Evolutionary conservation across 495 filamentous ascomycete species (phyloP).

Genomic region (Neurospora tetraspora): DNA sequence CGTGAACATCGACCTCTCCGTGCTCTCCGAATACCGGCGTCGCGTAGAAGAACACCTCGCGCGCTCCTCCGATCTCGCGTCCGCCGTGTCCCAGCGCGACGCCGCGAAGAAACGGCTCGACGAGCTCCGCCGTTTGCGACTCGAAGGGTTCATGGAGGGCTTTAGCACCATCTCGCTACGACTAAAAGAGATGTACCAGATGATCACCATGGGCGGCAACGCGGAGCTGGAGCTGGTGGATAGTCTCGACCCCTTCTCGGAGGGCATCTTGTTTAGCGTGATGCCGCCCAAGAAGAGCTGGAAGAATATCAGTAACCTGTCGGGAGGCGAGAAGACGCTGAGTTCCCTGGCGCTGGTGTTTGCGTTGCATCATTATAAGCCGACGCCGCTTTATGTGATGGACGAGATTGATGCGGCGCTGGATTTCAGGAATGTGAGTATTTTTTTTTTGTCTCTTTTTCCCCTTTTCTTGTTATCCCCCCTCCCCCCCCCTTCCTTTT

Average conservation of each 20-base stretch:
- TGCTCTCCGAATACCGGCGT: slow-evolving; percentile 87
- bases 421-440: slow-evolving; percentile 90
- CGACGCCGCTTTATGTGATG: slow-evolving; percentile 97
- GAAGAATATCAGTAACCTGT: slow-evolving; percentile 55
- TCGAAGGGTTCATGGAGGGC: slow-evolving; percentile 98
- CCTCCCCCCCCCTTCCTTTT: not conserved
- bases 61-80: slow-evolving; percentile 67
- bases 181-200: slow-evolving; percentile 99
- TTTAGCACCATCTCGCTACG: slow-evolving; percentile 91
- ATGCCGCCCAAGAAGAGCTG: slow-evolving; percentile 99
- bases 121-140: slow-evolving; percentile 74
- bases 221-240: slow-evolving; percentile 96
- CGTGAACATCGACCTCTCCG: slow-evolving; percentile 77
- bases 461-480: not conserved
- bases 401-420: slow-evolving; percentile 97
- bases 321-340: slow-evolving; percentile 69
- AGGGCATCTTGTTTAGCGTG: slow-evolving; percentile 91
- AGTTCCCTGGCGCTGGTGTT: slow-evolving; percentile 92
- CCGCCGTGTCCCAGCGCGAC: slow-evolving; percentile 68
- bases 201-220: slow-evolving; percentile 99
- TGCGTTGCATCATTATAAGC: slow-evolving; percentile 95
- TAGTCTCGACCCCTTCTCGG: slow-evolving; percentile 88
- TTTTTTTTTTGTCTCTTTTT: slow-evolving; percentile 7
- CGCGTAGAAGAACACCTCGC: slow-evolving; percentile 78
- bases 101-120: slow-evolving; percentile 81